These are phyloP conservation scores for Cercospora brassicicola DNA, from an alignment of 2,329 filamentous ascomycete genomes.

Conservation along the genomic window DNA sequence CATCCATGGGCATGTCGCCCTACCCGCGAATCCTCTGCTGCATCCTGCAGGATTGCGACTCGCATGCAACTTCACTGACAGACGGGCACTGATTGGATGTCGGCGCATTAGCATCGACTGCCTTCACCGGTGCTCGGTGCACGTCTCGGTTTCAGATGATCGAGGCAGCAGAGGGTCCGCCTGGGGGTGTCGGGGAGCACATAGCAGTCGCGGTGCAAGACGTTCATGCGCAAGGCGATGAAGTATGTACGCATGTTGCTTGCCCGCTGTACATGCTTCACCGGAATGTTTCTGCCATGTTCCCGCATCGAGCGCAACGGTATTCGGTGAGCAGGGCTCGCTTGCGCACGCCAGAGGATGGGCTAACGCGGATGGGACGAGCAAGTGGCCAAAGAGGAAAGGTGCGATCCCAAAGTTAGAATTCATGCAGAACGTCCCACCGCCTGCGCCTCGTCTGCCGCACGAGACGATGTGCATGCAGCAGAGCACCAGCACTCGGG, in stretches of 20 bases:
- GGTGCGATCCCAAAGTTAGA: constrained; percentile 16
- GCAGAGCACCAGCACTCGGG: constrained; percentile 17
- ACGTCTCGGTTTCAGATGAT: constrained; percentile 5
- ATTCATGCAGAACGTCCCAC: constrained; percentile 13
- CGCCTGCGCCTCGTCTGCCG: constrained; percentile 22
- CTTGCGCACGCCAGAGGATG: not conserved
- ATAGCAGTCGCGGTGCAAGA: not conserved
- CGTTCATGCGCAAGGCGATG: not conserved
- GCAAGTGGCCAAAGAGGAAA: constrained; percentile 3
- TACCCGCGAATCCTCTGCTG: constrained; percentile 21
- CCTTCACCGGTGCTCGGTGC: constrained; percentile 22
- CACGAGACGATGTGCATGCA: constrained; percentile 21
- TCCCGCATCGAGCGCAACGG: not conserved
- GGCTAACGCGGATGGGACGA: not conserved
- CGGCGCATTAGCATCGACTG: constrained; percentile 3
- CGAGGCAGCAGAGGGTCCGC: not conserved
- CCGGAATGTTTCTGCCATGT: not conserved
- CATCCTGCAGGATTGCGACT: constrained; percentile 19
- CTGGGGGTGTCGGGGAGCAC: not conserved
- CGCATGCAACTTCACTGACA: constrained; percentile 10
- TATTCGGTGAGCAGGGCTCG: constrained; percentile 12
- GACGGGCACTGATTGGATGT: constrained; percentile 6
- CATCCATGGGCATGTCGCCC: constrained; percentile 13
- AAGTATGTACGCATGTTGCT: not conserved
- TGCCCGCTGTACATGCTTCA: not conserved